A percentile compares a stretch with the other conserved stretches of the same genome.
Conservation (phyloP, 1,284 basidiomycete species). For the Papiliotrema flavescens region DNA sequence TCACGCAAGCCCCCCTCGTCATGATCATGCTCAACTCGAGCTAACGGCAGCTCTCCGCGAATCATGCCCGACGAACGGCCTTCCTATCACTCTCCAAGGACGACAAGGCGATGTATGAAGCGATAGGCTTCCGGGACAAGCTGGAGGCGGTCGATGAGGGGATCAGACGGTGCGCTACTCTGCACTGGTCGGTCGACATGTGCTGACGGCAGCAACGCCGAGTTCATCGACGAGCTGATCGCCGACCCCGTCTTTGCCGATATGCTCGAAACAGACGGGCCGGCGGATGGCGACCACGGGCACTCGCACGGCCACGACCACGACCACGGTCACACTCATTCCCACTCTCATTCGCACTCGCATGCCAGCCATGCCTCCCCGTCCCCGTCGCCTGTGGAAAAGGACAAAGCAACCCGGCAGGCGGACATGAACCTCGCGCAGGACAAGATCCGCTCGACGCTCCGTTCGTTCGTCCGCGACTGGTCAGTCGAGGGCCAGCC, state of each 20-base stretch:
- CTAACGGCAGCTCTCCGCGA: constrained; percentile 42
- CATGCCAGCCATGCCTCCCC: neutral
- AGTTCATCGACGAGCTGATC: constrained; percentile 49
- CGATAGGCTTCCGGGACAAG: constrained; percentile 47
- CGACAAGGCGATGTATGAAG: constrained; percentile 30
- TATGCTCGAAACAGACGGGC: constrained; percentile 21
- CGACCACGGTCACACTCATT: constrained; percentile 12
- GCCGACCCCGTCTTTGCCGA: constrained; percentile 44
- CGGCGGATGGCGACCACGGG: constrained; percentile 11
- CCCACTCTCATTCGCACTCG: constrained; percentile 34
- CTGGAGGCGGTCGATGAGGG: constrained; percentile 49
- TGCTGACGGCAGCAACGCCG: constrained; percentile 34
- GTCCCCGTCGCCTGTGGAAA: neutral
- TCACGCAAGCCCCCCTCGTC: too few relatives aligned
- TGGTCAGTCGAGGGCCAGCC: constrained; percentile 76
- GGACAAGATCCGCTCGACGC: constrained; percentile 77
- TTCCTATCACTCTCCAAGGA: constrained; percentile 43
- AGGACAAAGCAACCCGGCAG: constrained; percentile 13
- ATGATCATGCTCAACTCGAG: too few relatives aligned
- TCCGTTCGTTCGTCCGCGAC: constrained; percentile 86
- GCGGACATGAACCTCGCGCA: constrained; percentile 34
- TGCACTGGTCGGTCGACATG: neutral
- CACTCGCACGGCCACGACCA: constrained; percentile 22
- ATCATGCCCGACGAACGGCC: constrained; percentile 43
- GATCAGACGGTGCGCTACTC: constrained; percentile 36